A percentile compares a stretch with the other conserved stretches of the same genome.
Evolutionary conservation across 2,329 filamentous ascomycete species (phyloP).

Genomic region (Didymella glomerata): DNA sequence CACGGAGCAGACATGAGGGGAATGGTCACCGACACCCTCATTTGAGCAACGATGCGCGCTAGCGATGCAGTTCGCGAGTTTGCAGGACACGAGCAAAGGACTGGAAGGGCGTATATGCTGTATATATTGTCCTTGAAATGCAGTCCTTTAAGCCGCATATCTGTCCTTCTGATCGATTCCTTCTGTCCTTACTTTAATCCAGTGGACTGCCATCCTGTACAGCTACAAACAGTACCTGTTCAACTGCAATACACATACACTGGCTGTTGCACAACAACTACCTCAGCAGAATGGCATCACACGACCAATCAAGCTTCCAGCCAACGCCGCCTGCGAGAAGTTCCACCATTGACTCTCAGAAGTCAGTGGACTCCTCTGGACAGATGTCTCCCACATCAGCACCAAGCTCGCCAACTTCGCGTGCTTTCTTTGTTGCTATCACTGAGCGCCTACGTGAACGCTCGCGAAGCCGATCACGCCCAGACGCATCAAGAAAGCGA

Average conservation of each 20-base stretch:
- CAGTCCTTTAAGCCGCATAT: constrained; percentile 40
- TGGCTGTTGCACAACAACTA: not conserved
- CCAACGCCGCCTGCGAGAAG: constrained; percentile 44
- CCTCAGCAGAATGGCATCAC: constrained; percentile 35
- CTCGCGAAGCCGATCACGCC: constrained; percentile 46
- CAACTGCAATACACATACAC: not conserved
- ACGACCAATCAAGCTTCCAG: constrained; percentile 36
- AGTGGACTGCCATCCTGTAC: not conserved
- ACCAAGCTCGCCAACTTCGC: constrained; percentile 39
- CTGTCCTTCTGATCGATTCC: constrained; percentile 26
- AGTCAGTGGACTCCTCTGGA: constrained; percentile 37
- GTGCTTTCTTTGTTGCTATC: constrained; percentile 50
- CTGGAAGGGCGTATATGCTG: constrained; percentile 14
- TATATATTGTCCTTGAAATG: constrained; percentile 31
- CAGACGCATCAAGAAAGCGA: constrained; percentile 33
- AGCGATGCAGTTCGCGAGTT: constrained; percentile 12
- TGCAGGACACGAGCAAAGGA: constrained; percentile 24
- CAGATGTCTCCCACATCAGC: constrained; percentile 34
- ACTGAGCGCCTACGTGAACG: constrained; percentile 45
- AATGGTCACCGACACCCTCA: constrained; percentile 21
- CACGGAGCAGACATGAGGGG: constrained; percentile 19
- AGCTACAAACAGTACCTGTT: not conserved
- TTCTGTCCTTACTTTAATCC: constrained; percentile 22
- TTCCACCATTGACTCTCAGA: constrained; percentile 41
- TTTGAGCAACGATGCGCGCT: constrained; percentile 17